Evolutionary conservation across 176 grass and related monocot species (phyloP).

Genomic region (Aechmea fasciata): DNA sequence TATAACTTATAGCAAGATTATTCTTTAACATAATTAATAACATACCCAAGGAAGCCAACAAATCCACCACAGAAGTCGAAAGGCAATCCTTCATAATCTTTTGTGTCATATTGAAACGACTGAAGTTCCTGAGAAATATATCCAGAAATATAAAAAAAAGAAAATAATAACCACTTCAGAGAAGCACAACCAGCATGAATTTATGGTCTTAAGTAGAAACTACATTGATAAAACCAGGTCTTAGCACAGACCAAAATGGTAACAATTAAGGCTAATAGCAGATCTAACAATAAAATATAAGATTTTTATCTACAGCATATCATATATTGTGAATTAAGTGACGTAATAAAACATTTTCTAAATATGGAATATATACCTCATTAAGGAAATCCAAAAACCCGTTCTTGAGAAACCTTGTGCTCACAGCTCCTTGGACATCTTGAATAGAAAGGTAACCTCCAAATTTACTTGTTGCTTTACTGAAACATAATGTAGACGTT

Average conservation of each 20-base stretch:
- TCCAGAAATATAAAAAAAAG: neutral
- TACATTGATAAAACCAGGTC: neutral
- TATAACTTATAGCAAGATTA: neutral
- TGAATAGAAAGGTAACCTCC: conserved; percentile 61
- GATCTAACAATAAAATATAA: conserved; percentile 11
- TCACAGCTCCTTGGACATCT: conserved; percentile 40
- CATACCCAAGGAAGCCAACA: conserved; percentile 90
- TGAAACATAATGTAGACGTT: conserved; percentile 20
- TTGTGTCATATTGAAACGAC: conserved; percentile 59
- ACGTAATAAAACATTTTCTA: no score
- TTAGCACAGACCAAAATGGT: no score
- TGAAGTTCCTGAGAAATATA: conserved; percentile 49
- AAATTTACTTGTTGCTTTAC: conserved; percentile 29
- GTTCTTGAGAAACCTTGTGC: conserved; percentile 49
- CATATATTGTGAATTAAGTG: neutral
- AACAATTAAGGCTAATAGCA: no score
- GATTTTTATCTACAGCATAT: neutral
- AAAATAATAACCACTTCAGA: neutral
- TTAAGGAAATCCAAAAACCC: conserved; percentile 80
- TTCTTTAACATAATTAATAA: conserved; percentile 3
- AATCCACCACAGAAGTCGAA: conserved; percentile 95
- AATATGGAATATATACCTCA: conserved; percentile 42
- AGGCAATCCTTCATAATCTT: conserved; percentile 81
- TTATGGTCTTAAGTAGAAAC: conserved; percentile 3
- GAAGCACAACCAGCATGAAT: neutral